phyloP scores from a whole-genome alignment of 495 filamentous ascomycete species.

The Daldinia grandis region DNA sequence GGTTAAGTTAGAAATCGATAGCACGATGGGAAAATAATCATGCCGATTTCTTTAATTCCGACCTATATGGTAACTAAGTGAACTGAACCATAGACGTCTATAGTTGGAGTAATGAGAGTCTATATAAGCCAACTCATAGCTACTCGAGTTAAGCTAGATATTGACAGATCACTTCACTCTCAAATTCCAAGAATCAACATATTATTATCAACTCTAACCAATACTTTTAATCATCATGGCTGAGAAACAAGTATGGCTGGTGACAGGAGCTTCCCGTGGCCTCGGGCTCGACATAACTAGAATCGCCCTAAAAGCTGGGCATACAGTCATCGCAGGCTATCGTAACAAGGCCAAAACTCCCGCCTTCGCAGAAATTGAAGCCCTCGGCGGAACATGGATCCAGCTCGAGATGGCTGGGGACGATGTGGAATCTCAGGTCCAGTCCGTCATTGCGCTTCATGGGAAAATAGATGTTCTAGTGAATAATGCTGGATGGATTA shows the following conservation, averaged over 20 bases:
- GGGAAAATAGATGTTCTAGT: conserved; percentile 60
- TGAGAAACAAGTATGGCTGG: conserved; percentile 53
- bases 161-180: background rate
- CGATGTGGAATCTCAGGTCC: conserved; percentile 44
- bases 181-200: background rate
- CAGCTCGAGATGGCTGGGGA: conserved; percentile 51
- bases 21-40: background rate
- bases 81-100: background rate
- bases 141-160: background rate
- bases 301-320: conserved; percentile 48
- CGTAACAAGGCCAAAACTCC: conserved; percentile 45
- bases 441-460: conserved; percentile 45
- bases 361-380: conserved; percentile 47
- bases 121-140: background rate
- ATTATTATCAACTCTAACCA: background rate
- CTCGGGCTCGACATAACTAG: conserved; percentile 51
- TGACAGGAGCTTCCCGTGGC: conserved; percentile 57
- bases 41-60: background rate
- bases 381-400: conserved; percentile 50
- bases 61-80: background rate
- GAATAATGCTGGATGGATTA: conserved; percentile 59
- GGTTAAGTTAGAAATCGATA: background rate
- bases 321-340: conserved; percentile 54
- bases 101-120: background rate
- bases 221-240: conserved; percentile 19